These are phyloP conservation scores for Fusarium illudens DNA, from an alignment of 2,329 filamentous ascomycete genomes.

Conservation along the genomic window DNA sequence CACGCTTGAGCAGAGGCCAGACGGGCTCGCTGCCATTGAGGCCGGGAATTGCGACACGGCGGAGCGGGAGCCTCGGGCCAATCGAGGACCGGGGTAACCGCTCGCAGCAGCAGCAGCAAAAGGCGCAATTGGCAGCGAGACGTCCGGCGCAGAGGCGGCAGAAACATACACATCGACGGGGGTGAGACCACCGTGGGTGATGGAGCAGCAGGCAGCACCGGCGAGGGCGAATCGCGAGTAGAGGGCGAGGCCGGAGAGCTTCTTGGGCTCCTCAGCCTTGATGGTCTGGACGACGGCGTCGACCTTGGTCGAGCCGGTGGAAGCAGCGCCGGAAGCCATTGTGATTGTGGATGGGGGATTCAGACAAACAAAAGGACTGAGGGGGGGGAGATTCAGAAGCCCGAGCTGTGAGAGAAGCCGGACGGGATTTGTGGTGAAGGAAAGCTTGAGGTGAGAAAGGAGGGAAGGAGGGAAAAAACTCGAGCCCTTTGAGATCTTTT, in stretches of 20 bases:
- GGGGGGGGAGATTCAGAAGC: slow-evolving; percentile 46
- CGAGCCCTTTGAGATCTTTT: slow-evolving; percentile 43
- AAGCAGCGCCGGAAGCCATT: slow-evolving; percentile 53
- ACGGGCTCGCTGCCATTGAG: neutral
- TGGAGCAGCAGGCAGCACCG: slow-evolving; percentile 95
- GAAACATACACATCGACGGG: slow-evolving; percentile 97
- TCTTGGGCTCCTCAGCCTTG: slow-evolving; percentile 52
- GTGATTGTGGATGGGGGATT: slow-evolving; percentile 38
- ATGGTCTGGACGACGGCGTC: slow-evolving; percentile 55
- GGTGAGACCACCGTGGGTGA: slow-evolving; percentile 96
- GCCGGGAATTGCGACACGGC: neutral
- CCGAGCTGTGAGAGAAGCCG: slow-evolving; percentile 15
- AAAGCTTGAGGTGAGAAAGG: slow-evolving; percentile 4
- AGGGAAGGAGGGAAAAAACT: slow-evolving; percentile 26
- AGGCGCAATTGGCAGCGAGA: slow-evolving; percentile 32
- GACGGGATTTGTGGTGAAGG: slow-evolving; percentile 16
- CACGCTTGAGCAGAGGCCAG: neutral
- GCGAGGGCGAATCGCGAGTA: slow-evolving; percentile 98
- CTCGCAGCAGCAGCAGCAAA: slow-evolving; percentile 6
- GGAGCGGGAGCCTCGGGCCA: slow-evolving; percentile 9
- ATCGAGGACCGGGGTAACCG: slow-evolving; percentile 4
- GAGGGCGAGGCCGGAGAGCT: slow-evolving; percentile 68
- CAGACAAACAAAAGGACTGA: slow-evolving; percentile 46
- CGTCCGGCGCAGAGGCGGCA: neutral
- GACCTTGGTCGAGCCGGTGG: slow-evolving; percentile 55